A percentile compares a stretch with the other conserved stretches of the same genome.
Conservation (phyloP, 1,284 basidiomycete genomes). For the Coniferiporia sulphurascens region DNA sequence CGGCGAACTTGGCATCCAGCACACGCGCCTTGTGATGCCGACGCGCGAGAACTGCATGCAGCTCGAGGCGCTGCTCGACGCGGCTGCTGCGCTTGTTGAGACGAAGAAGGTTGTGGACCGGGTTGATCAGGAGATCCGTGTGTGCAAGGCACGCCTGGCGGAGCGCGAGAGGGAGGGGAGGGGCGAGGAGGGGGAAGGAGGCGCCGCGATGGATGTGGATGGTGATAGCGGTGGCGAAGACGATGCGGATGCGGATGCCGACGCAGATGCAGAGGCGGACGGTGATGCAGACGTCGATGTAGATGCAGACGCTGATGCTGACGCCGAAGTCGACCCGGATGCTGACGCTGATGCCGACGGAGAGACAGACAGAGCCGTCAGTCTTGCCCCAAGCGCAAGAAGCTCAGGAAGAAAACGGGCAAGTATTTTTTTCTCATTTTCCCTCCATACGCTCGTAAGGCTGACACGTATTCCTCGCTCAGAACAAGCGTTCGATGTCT, state of each 20-base stretch:
- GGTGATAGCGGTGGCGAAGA: too few relatives aligned
- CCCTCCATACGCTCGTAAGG: background rate
- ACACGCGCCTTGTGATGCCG: constrained; percentile 83
- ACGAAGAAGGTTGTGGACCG: constrained; percentile 85
- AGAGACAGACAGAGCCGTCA: constrained; percentile 48
- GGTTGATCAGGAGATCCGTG: constrained; percentile 77
- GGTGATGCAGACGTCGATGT: constrained; percentile 27
- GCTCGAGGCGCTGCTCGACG: constrained; percentile 69
- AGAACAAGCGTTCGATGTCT: constrained; percentile 21
- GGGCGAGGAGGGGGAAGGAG: constrained; percentile 28
- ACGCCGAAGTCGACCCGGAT: constrained; percentile 26
- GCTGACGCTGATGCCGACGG: constrained; percentile 55
- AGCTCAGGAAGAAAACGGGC: constrained; percentile 54
- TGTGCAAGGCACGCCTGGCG: constrained; percentile 64
- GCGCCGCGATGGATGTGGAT: constrained; percentile 31
- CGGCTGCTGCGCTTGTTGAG: constrained; percentile 72
- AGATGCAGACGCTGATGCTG: constrained; percentile 30
- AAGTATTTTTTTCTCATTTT: constrained; percentile 22
- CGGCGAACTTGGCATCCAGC: constrained; percentile 69
- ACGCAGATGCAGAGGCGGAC: constrained; percentile 29
- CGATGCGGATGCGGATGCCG: constrained; percentile 24
- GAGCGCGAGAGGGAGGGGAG: constrained; percentile 39
- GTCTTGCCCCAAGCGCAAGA: constrained; percentile 16
- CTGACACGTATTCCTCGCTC: constrained; percentile 2
- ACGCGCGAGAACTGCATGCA: constrained; percentile 73